phyloP scores from a whole-genome alignment of 352 stramenopile genomes.

The Phytophthora pinifolia region DNA sequence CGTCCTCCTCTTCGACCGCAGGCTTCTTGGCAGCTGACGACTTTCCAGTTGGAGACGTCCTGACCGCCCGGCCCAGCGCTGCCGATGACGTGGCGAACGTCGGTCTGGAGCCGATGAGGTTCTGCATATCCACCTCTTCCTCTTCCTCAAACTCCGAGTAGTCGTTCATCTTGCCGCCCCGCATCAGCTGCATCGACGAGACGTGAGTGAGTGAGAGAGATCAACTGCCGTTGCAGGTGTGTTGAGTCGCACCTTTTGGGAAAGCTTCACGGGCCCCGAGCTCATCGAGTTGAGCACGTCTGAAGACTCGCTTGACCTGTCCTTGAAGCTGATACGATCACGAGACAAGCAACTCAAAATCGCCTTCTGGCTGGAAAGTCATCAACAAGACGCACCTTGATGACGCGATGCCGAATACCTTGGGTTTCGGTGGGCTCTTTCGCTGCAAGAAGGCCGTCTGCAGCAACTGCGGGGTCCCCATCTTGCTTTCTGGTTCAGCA shows the following conservation, averaged over 20 bases:
- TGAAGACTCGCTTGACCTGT: conserved; percentile 39
- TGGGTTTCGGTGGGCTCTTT: conserved; percentile 51
- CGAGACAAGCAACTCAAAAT: conserved; percentile 1
- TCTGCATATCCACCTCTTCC: conserved; percentile 71
- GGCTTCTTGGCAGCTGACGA: conserved; percentile 2
- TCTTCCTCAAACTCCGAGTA: conserved; percentile 85
- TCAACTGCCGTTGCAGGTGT: neutral
- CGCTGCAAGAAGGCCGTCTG: conserved; percentile 65
- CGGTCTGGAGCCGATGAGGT: conserved; percentile 58
- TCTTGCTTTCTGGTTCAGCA: conserved; percentile 14
- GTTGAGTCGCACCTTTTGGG: conserved; percentile 48
- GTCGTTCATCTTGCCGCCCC: conserved; percentile 72
- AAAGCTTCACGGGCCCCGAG: conserved; percentile 53
- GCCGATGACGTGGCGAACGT: conserved; percentile 6
- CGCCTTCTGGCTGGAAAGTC: neutral
- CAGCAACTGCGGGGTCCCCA: conserved; percentile 46
- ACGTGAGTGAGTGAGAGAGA: conserved; percentile 6
- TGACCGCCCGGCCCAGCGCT: conserved; percentile 8
- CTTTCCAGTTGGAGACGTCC: conserved; percentile 15
- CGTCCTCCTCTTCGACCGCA: conserved; percentile 29
- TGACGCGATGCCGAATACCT: conserved; percentile 54
- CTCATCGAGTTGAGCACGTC: conserved; percentile 68
- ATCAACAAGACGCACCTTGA: conserved; percentile 33
- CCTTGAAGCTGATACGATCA: conserved; percentile 45
- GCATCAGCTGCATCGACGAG: conserved; percentile 46